Conservation (phyloP, 1,284 basidiomycete genomes). For the Sphagnurus paluster region DNA sequence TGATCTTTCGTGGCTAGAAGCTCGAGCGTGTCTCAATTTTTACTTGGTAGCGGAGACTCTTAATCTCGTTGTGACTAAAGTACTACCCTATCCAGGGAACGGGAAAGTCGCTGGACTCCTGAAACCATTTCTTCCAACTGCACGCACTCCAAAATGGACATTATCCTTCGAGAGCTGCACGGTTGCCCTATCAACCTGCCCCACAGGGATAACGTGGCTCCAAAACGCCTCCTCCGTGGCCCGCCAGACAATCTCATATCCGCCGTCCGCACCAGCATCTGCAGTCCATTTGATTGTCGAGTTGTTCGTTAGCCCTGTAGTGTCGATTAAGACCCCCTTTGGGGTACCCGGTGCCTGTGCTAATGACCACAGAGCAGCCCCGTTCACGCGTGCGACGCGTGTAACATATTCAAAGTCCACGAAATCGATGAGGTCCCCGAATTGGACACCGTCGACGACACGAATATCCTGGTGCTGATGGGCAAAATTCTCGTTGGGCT, state of each 20-base stretch:
- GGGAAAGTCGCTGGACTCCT: conserved; percentile 51
- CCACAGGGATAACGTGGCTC: conserved; percentile 50
- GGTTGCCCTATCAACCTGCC: conserved; percentile 40
- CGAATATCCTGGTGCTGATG: conserved; percentile 59
- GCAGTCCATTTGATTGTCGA: conserved; percentile 48
- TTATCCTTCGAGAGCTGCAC: conserved; percentile 51
- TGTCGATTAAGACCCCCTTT: conserved; percentile 45
- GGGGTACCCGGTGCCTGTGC: conserved; percentile 54
- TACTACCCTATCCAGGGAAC: conserved; percentile 22
- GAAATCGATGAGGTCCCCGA: conserved; percentile 53
- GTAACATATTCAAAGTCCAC: conserved; percentile 51
- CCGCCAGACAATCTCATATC: conserved; percentile 55
- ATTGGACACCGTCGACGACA: conserved; percentile 48
- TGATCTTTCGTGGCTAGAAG: no score
- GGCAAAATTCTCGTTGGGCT: conserved; percentile 54
- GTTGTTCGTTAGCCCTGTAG: conserved; percentile 49
- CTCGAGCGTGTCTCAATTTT: no score
- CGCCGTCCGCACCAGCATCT: conserved; percentile 37
- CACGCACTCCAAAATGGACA: conserved; percentile 49
- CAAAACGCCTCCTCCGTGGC: conserved; percentile 47
- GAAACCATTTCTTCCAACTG: conserved; percentile 52
- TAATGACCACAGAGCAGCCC: conserved; percentile 51
- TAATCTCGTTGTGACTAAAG: no score
- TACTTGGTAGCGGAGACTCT: no score
- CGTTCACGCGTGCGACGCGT: conserved; percentile 52